phyloP scores from a whole-genome alignment of 371 early-diverging fungal species.

The Umbelopsis sp. region DNA sequence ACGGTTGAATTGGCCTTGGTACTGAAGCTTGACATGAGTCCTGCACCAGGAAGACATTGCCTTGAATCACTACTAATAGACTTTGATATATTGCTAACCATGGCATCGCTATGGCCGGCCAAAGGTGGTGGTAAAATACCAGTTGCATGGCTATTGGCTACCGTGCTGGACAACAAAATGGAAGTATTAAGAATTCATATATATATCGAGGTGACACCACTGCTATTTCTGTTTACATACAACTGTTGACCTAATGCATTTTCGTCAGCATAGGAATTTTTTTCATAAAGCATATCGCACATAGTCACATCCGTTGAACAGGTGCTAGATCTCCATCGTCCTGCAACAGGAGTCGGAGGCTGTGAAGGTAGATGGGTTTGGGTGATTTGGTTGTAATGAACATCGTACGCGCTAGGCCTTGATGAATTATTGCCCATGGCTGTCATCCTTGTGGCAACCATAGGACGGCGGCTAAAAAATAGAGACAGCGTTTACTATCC shows the following conservation, averaged over 20 bases:
- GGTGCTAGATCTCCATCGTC: not conserved
- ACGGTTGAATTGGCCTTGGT: constrained; percentile 18
- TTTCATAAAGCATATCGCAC: constrained; percentile 7
- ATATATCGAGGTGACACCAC: no score
- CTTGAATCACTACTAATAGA: not conserved
- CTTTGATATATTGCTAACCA: not conserved
- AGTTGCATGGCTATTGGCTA: not conserved
- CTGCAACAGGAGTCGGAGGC: not conserved
- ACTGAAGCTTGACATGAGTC: constrained; percentile 9
- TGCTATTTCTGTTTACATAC: not conserved
- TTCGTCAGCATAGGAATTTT: not conserved
- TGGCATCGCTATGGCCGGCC: not conserved
- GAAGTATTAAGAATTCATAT: not conserved
- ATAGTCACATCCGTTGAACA: not conserved
- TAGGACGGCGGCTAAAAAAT: not conserved
- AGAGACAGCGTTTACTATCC: not conserved
- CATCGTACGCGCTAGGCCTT: not conserved
- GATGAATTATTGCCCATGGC: not conserved
- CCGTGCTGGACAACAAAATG: not conserved
- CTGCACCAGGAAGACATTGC: constrained; percentile 3
- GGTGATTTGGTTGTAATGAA: not conserved
- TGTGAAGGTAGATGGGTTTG: not conserved
- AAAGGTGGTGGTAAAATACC: not conserved
- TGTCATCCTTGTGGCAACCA: not conserved
- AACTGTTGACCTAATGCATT: not conserved